phyloP scores from a whole-genome alignment of 805 yeast species.

The Kodamaea leandrae region DNA sequence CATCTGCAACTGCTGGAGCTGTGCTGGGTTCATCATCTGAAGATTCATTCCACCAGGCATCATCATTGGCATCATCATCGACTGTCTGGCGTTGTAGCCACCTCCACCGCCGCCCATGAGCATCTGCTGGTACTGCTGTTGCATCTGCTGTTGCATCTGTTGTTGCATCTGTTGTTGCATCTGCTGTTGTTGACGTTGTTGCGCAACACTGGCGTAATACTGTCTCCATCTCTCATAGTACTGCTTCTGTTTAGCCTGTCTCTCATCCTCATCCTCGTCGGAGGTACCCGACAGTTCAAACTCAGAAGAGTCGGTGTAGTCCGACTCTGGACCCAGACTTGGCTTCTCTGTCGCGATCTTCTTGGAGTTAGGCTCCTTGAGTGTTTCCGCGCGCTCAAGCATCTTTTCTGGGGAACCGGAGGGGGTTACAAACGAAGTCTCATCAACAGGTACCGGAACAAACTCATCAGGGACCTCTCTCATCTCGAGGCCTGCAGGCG shows the following conservation, averaged over 20 bases:
- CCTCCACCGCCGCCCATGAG: constrained; percentile 6
- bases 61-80: constrained; percentile 13
- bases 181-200: constrained; percentile 17
- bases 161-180: constrained; percentile 17
- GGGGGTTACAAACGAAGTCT: constrained; percentile 1
- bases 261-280: constrained; percentile 9
- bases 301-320: constrained; percentile 12
- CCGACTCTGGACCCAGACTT: constrained; percentile 9
- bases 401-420: constrained; percentile 4
- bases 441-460: constrained; percentile 1
- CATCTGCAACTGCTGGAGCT: constrained; percentile 13
- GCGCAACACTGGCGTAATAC: constrained; percentile 29
- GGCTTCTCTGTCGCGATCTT: constrained; percentile 5
- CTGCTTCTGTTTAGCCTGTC: constrained; percentile 22
- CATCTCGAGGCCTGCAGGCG: not conserved
- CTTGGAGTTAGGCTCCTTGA: constrained; percentile 1
- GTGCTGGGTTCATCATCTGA: constrained; percentile 13
- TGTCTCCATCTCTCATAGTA: constrained; percentile 39
- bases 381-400: constrained; percentile 1
- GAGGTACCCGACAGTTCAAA: constrained; percentile 12
- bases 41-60: constrained; percentile 6
- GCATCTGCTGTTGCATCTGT: constrained; percentile 10
- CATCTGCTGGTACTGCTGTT: constrained; percentile 9
- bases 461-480: not conserved
- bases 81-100: constrained; percentile 9